A percentile compares a stretch with the other conserved stretches of the same genome.
These are phyloP conservation scores for Camillea tinctor DNA, from an alignment of 2,329 filamentous ascomycete species.

Conservation along the genomic window DNA sequence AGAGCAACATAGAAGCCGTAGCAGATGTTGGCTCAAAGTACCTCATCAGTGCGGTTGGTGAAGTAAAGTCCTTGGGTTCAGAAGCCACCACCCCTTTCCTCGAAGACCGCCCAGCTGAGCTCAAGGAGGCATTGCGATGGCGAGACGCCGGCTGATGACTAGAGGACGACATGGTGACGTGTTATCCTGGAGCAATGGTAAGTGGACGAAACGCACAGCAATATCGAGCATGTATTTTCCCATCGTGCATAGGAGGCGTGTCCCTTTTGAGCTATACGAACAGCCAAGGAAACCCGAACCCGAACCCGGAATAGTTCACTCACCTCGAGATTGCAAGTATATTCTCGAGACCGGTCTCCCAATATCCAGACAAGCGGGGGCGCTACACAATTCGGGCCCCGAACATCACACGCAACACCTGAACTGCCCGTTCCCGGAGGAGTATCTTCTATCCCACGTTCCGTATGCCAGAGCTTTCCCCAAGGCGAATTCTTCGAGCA, in stretches of 20 bases:
- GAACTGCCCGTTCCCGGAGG: slow-evolving; percentile 38
- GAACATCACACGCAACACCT: slow-evolving; percentile 43
- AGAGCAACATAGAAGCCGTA: slow-evolving; percentile 87
- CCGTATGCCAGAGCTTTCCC: slow-evolving; percentile 24
- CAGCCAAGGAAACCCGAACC: slow-evolving; percentile 2
- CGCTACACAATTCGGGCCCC: slow-evolving; percentile 41
- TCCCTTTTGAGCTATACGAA: slow-evolving; percentile 11
- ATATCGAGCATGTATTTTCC: slow-evolving; percentile 7
- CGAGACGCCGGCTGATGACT: slow-evolving; percentile 48
- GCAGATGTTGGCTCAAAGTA: slow-evolving; percentile 86
- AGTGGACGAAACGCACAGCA: slow-evolving; percentile 17
- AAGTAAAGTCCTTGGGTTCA: slow-evolving; percentile 51
- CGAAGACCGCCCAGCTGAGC: slow-evolving; percentile 52
- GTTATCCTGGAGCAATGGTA: slow-evolving; percentile 31
- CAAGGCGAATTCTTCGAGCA: slow-evolving; percentile 16
- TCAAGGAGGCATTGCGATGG: slow-evolving; percentile 59
- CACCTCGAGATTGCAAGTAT: slow-evolving; percentile 31
- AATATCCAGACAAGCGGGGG: slow-evolving; percentile 39
- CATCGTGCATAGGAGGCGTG: slow-evolving; percentile 10
- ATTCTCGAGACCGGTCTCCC: slow-evolving; percentile 34
- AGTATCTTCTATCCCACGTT: slow-evolving; percentile 25
- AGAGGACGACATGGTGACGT: slow-evolving; percentile 56
- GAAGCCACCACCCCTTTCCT: slow-evolving; percentile 41
- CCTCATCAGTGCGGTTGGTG: slow-evolving; percentile 46
- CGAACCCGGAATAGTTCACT: slow-evolving; percentile 16